phyloP scores from a whole-genome alignment of 371 early-diverging fungal species.

The Gilbertella persicaria region DNA sequence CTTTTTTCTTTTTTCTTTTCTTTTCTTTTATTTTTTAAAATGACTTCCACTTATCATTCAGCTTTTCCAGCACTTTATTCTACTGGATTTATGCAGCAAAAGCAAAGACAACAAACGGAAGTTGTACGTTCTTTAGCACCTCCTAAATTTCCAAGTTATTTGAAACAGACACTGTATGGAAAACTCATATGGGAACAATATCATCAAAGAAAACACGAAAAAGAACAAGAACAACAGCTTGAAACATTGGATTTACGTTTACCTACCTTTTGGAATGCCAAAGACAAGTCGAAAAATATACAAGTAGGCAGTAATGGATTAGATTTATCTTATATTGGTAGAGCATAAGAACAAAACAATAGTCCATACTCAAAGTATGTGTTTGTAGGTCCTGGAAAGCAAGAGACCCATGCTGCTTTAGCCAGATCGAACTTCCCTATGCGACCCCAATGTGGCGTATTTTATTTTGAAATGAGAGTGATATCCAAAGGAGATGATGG shows the following conservation, averaged over 20 bases:
- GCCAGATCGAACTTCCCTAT: slow-evolving; percentile 83
- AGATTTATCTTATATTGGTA: slow-evolving; percentile 58
- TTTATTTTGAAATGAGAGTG: slow-evolving; percentile 88
- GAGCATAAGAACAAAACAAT: slow-evolving; percentile 19
- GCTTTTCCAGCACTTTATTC: slow-evolving; percentile 18
- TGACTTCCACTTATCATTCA: slow-evolving; percentile 9
- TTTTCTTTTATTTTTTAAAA: neutral
- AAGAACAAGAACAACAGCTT: slow-evolving; percentile 13
- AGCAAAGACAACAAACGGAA: neutral
- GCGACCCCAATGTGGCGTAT: slow-evolving; percentile 86
- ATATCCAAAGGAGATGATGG: slow-evolving; percentile 91
- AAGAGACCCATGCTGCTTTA: slow-evolving; percentile 83
- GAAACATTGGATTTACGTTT: slow-evolving; percentile 35
- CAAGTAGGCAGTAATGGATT: slow-evolving; percentile 57
- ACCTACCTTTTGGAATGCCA: slow-evolving; percentile 66
- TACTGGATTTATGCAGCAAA: neutral
- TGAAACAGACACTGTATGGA: slow-evolving; percentile 39
- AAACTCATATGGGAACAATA: slow-evolving; percentile 32
- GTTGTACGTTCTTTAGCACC: slow-evolving; percentile 22
- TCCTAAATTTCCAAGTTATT: slow-evolving; percentile 39
- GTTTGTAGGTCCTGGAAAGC: slow-evolving; percentile 71
- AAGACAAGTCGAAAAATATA: slow-evolving; percentile 61
- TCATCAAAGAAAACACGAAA: slow-evolving; percentile 18
- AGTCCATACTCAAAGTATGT: neutral
- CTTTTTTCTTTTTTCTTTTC: too few relatives aligned